phyloP scores from a whole-genome alignment of 164 flowering plant genomes.

The Vitis vinifera region DNA sequence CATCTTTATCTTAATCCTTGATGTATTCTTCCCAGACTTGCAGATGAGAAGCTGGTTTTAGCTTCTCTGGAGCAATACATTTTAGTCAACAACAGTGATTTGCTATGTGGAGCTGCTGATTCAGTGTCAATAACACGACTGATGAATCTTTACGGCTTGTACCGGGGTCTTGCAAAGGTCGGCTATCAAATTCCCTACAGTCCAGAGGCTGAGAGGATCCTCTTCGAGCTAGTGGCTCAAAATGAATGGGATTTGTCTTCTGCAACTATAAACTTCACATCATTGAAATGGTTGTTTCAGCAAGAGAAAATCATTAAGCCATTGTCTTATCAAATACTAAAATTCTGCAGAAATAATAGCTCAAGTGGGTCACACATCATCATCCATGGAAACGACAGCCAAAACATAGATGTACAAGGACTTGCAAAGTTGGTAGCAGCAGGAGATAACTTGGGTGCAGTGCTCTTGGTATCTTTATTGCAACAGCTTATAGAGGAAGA shows the following conservation, averaged over 20 bases:
- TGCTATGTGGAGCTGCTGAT: constrained; percentile 27
- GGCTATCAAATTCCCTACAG: constrained; percentile 65
- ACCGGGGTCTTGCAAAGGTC: constrained; percentile 49
- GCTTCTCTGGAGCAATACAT: constrained; percentile 88
- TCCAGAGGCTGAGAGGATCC: constrained; percentile 74
- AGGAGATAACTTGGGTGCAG: constrained; percentile 63
- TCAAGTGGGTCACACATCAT: constrained; percentile 17
- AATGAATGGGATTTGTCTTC: constrained; percentile 71
- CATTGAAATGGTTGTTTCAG: constrained; percentile 87
- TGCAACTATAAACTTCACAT: constrained; percentile 43
- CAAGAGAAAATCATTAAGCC: constrained; percentile 61
- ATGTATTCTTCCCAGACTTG: constrained; percentile 51
- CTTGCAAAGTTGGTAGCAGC: constrained; percentile 62
- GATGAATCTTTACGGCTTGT: constrained; percentile 70
- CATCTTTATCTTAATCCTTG: not conserved
- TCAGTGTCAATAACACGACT: constrained; percentile 32
- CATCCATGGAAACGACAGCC: constrained; percentile 23
- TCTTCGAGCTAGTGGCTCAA: constrained; percentile 57
- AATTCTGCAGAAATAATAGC: constrained; percentile 44
- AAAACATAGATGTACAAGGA: constrained; percentile 20
- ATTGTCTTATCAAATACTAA: constrained; percentile 64
- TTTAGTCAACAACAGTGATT: constrained; percentile 52
- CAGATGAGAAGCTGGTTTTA: constrained; percentile 78
- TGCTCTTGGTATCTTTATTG: constrained; percentile 52
- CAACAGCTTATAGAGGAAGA: constrained; percentile 52